Conservation (phyloP, 2,329 filamentous ascomycete species). For the Coniosporium tulheliwenetii region DNA sequence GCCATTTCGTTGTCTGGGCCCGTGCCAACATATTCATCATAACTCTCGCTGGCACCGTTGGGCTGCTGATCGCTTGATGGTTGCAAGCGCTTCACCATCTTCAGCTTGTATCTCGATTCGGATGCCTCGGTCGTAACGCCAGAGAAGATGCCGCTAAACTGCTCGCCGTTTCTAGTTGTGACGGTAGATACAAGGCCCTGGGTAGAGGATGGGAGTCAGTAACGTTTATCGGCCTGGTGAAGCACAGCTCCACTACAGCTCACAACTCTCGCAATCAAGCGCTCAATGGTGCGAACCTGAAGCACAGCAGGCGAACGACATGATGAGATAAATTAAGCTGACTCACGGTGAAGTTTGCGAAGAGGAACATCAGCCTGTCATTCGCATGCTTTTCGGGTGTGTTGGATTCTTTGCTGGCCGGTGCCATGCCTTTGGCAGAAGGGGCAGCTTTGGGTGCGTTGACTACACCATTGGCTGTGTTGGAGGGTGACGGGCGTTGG, state of each 20-base stretch:
- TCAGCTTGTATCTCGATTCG: constrained; percentile 41
- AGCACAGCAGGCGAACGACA: too few relatives aligned
- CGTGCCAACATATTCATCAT: constrained; percentile 28
- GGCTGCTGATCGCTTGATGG: constrained; percentile 21
- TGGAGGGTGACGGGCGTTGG: constrained; percentile 33
- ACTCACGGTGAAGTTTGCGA: constrained; percentile 44
- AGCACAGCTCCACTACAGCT: too few relatives aligned
- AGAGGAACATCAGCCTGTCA: constrained; percentile 42
- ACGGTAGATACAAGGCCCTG: constrained; percentile 41
- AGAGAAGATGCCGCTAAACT: constrained; percentile 45
- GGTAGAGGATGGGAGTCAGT: not conserved
- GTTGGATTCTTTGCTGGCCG: constrained; percentile 30
- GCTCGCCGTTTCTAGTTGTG: constrained; percentile 44
- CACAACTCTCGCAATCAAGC: too few relatives aligned
- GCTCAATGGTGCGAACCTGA: too few relatives aligned
- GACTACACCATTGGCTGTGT: constrained; percentile 38
- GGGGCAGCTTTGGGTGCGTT: constrained; percentile 15
- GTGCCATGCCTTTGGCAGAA: constrained; percentile 18
- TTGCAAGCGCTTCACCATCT: constrained; percentile 45
- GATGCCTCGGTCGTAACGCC: constrained; percentile 36
- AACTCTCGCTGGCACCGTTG: constrained; percentile 27
- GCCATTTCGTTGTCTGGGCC: constrained; percentile 38
- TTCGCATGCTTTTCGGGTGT: constrained; percentile 42
- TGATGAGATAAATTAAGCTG: not conserved
- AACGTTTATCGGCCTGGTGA: too few relatives aligned